Conservation (phyloP, 2,329 filamentous ascomycete species). For the Ceratocystis papillata region DNA sequence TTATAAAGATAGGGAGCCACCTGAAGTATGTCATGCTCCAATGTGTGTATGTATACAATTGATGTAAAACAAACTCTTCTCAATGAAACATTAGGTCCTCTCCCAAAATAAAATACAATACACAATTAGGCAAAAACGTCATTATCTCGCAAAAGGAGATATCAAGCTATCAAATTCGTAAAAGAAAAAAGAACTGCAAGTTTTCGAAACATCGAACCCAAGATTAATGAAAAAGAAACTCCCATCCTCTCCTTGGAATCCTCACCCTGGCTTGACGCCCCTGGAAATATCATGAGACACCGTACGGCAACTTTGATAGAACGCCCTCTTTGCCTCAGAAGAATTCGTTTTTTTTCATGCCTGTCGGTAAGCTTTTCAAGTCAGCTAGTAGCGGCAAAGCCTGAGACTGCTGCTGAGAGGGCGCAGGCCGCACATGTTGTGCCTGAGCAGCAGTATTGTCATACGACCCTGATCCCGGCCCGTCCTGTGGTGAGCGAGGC, state of each 20-base stretch:
- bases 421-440: neutral
- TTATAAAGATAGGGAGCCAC: too few relatives aligned
- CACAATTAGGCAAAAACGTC: neutral
- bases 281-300: too few relatives aligned
- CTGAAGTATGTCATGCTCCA: too few relatives aligned
- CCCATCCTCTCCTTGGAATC: slow-evolving; percentile 12
- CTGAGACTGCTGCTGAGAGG: neutral
- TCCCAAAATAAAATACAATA: slow-evolving; percentile 16
- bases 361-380: slow-evolving; percentile 38
- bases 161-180: neutral
- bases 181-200: slow-evolving; percentile 8
- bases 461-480: slow-evolving; percentile 31
- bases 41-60: neutral
- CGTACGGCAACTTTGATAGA: slow-evolving; percentile 14
- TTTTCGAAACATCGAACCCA: neutral
- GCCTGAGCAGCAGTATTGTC: slow-evolving; percentile 34
- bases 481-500: slow-evolving; percentile 34
- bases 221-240: slow-evolving; percentile 14
- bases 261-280: too few relatives aligned
- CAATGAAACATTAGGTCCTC: slow-evolving; percentile 6
- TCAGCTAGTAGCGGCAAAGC: neutral
- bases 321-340: slow-evolving; percentile 29
- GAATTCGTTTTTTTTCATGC: slow-evolving; percentile 46
- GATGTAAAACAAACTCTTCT: slow-evolving; percentile 5
- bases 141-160: neutral